Percentiles rank a stretch among this genome's conserved stretches.
phyloP scores from a whole-genome alignment of 2,329 filamentous ascomycete genomes.

The Aspergillus caelatus region DNA sequence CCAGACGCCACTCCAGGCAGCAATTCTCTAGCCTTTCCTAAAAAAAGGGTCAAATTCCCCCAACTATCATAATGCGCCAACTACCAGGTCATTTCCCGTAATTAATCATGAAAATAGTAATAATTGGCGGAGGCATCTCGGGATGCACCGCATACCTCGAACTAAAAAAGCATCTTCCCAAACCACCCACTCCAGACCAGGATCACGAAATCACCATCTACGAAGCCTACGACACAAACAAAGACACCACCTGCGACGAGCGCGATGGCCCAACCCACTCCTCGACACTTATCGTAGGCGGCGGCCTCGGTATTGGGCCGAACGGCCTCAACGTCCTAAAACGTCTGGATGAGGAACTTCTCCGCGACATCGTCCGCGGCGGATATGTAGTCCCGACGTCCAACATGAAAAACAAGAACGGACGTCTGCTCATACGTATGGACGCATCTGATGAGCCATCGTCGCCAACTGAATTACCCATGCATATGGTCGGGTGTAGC shows the following conservation, averaged over 20 bases:
- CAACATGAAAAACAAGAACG: constrained; percentile 40
- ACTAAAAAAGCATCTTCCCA: constrained; percentile 44
- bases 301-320: constrained; percentile 41
- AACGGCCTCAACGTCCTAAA: constrained; percentile 45
- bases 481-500: constrained; percentile 39
- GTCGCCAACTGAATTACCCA: constrained; percentile 13
- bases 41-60: too few species aligned
- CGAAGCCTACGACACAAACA: constrained; percentile 42
- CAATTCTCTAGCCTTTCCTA: too few species aligned
- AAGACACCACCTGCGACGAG: constrained; percentile 24
- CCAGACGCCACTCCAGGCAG: neutral
- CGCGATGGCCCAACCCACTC: constrained; percentile 30
- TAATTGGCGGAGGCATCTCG: constrained; percentile 48
- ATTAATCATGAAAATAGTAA: constrained; percentile 44
- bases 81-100: neutral
- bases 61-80: too few species aligned
- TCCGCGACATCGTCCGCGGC: constrained; percentile 33
- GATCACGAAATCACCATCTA: constrained; percentile 42
- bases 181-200: constrained; percentile 6
- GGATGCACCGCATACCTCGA: constrained; percentile 45
- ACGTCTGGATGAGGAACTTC: constrained; percentile 39
- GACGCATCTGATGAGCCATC: constrained; percentile 13
- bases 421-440: constrained; percentile 35
- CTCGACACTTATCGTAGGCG: constrained; percentile 40
- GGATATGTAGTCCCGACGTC: constrained; percentile 39